These are phyloP conservation scores for Peniophora sp. DNA, from an alignment of 1,284 basidiomycete genomes.

Conservation along the genomic window DNA sequence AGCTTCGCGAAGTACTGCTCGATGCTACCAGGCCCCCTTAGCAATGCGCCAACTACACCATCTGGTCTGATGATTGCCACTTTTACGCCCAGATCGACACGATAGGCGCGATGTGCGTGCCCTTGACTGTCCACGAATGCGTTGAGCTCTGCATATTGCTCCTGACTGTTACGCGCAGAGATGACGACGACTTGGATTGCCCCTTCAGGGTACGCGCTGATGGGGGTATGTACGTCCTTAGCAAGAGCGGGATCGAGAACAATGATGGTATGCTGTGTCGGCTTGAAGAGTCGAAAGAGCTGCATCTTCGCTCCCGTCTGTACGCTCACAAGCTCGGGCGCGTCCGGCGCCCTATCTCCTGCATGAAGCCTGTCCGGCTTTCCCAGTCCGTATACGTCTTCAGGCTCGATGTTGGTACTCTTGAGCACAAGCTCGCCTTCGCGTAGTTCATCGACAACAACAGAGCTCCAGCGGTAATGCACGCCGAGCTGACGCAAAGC, in stretches of 20 bases:
- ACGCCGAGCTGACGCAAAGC: slow-evolving; percentile 32
- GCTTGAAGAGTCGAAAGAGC: slow-evolving; percentile 1
- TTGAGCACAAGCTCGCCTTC: slow-evolving; percentile 13
- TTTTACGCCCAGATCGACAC: slow-evolving; percentile 21
- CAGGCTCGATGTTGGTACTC: slow-evolving; percentile 9
- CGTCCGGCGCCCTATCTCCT: slow-evolving; percentile 1
- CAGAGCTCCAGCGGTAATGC: slow-evolving; percentile 39
- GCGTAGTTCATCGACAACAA: slow-evolving; percentile 30
- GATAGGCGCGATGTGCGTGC: slow-evolving; percentile 27
- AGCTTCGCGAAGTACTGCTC: slow-evolving; percentile 24
- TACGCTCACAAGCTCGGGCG: neutral
- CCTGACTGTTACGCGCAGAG: neutral
- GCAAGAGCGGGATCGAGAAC: neutral
- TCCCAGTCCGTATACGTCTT: slow-evolving; percentile 12
- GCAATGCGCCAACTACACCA: slow-evolving; percentile 31
- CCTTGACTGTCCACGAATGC: slow-evolving; percentile 11
- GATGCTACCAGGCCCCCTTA: slow-evolving; percentile 20
- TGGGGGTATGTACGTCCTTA: slow-evolving; percentile 13
- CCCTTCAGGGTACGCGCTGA: slow-evolving; percentile 15
- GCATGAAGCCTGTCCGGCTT: slow-evolving; percentile 7
- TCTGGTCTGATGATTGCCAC: slow-evolving; percentile 32
- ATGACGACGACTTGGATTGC: slow-evolving; percentile 18
- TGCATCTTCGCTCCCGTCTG: neutral
- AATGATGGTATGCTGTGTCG: slow-evolving; percentile 1
- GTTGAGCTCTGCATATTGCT: slow-evolving; percentile 1